Evolutionary conservation across 2,329 filamentous ascomycete genomes (phyloP), one percentile per base, ranked within the genome.

Genomic region (Pseudogymnoascus verrucosus): DNA sequence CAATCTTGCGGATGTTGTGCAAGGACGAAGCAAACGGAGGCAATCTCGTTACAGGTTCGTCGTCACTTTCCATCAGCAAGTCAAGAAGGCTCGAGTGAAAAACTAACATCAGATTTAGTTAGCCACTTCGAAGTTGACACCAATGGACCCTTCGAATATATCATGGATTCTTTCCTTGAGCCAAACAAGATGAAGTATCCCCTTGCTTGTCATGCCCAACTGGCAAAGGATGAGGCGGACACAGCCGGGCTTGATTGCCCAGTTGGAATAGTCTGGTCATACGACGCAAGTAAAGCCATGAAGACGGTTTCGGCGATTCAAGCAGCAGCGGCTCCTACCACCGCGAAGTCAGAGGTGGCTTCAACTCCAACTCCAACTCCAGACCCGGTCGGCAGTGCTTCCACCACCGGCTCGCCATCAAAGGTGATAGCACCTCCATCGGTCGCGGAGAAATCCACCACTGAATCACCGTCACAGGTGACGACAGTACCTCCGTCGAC

Each of bases 1-100:
- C 66, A 16, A 37, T 63, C 47, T 60, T 67, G 39, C 60, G 62
- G 60, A 66, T 67, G 66, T 66, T 62, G 64, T 67, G 66, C 44
- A 34, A 59, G 5, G 65, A 67, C 64, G 26, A 19, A 31, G 10
- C 47, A 31, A 28, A 5, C 3, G 47, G 47, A 4, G 26, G 26
- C 10, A 23, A 47, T 23, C 10, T 11, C 26, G 26, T 14, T 34
- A 8, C 31, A 54, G n/a, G 47, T 54, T 54, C 21, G 47, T 54
- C 21, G 47, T 31, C 12, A 6, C 26, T 31, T 31, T 31, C 26
- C 23, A 11, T 19, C 47, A 31, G 4, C n/a, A 19, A 19, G n/a
- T 19, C 26, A 28, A 28, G 11, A 54, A 31, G 23, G 26, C 47
- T 31, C 26, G 4, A 60, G 14, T 61, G 61, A 14, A 37, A 31